Conservation (phyloP, 2,329 filamentous ascomycete genomes). For the Colletotrichum limetticola region DNA sequence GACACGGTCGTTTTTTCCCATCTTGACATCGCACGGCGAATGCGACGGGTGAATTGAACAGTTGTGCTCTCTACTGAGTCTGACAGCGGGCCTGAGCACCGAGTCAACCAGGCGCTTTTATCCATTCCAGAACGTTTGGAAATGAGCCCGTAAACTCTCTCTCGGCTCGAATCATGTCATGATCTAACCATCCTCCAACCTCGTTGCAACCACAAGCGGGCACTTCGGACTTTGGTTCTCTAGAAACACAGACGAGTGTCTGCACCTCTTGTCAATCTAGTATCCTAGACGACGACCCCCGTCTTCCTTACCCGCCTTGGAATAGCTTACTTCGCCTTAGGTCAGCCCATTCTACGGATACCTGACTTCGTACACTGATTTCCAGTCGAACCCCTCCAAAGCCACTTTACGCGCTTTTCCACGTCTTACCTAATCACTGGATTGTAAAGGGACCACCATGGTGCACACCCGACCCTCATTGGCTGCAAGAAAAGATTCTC, state of each 20-base stretch:
- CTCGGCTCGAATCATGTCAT: constrained; percentile 26
- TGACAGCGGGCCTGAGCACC: constrained; percentile 17
- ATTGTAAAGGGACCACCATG: constrained; percentile 8
- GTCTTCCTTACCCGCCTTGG: not conserved
- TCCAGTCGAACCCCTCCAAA: not conserved
- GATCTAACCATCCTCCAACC: not conserved
- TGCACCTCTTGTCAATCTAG: not conserved
- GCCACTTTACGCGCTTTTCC: not conserved
- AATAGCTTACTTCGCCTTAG: not conserved
- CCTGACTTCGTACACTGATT: no score
- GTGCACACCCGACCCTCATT: constrained; percentile 17
- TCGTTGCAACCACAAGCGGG: constrained; percentile 1
- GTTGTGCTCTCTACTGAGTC: not conserved
- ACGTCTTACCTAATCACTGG: constrained; percentile 23
- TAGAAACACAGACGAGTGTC: not conserved
- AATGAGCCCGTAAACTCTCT: constrained; percentile 13
- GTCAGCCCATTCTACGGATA: not conserved
- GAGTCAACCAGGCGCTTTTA: constrained; percentile 14
- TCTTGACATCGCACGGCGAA: not conserved
- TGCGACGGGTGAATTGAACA: not conserved
- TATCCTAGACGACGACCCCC: not conserved
- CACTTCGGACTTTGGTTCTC: not conserved
- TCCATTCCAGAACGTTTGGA: constrained; percentile 22
- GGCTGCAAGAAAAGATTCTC: constrained; percentile 24
- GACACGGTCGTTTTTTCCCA: not conserved